phyloP scores from a whole-genome alignment of 176 grass and related monocot genomes.

The Oryza coarctata region DNA sequence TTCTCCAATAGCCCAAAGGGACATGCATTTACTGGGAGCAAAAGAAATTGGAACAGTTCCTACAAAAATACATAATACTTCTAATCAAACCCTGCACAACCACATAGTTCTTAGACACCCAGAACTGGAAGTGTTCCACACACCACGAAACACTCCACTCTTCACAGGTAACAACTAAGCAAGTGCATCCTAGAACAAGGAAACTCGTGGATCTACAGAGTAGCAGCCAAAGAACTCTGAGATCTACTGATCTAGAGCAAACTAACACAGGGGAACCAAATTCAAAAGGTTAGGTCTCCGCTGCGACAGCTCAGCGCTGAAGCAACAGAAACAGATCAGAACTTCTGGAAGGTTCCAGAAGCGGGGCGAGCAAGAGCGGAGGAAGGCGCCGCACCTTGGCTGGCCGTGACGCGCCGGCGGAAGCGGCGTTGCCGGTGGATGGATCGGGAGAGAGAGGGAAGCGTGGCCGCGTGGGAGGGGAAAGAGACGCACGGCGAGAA shows the following conservation, averaged over 20 bases:
- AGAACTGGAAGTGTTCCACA: neutral
- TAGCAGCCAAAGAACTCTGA: neutral
- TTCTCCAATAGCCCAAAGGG: neutral
- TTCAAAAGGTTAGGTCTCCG: neutral
- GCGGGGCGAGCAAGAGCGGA: neutral
- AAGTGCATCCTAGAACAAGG: neutral
- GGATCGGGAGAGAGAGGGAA: neutral
- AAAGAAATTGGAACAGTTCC: neutral
- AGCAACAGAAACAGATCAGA: neutral
- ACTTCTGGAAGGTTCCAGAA: slow-evolving; percentile 16
- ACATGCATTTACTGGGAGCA: neutral
- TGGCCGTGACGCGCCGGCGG: neutral
- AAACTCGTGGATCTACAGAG: neutral
- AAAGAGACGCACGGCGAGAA: neutral
- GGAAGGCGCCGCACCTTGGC: neutral
- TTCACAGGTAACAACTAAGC: neutral
- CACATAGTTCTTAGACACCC: neutral
- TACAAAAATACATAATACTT: neutral
- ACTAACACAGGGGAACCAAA: neutral
- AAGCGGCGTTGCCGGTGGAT: neutral
- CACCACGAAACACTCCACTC: neutral
- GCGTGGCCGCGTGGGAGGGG: neutral
- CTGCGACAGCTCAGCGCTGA: neutral
- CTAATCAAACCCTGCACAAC: neutral
- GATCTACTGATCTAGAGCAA: slow-evolving; percentile 36